phyloP scores from a whole-genome alignment of 2,329 filamentous ascomycete species.

The Helotiales sp. region DNA sequence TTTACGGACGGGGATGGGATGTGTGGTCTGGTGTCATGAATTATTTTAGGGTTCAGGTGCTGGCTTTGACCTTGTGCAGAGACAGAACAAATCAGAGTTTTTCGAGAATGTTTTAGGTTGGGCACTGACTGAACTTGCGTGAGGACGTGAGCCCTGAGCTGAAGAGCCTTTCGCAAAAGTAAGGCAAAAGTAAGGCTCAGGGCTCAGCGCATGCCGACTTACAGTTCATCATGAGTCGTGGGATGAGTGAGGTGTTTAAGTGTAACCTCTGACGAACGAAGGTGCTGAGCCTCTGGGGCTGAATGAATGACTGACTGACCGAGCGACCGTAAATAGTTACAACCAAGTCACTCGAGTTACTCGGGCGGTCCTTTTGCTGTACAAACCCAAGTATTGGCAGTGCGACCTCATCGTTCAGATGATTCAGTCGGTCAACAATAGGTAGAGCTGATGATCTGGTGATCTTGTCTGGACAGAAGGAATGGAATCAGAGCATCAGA shows the following conservation, averaged over 20 bases:
- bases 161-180: not conserved
- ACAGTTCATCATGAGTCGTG: slow-evolving; percentile 5
- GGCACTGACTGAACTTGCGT: not conserved
- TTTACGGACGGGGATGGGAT: not conserved
- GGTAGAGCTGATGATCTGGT: slow-evolving; percentile 3
- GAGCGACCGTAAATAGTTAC: not conserved
- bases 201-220: not conserved
- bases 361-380: slow-evolving; percentile 11
- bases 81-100: not conserved
- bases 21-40: not conserved
- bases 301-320: no score
- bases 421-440: no score
- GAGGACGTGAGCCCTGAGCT: not conserved
- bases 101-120: slow-evolving; percentile 3
- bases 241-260: not conserved
- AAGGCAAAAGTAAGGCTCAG: no score
- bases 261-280: slow-evolving; percentile 11
- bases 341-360: not conserved
- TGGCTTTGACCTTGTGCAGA: not conserved
- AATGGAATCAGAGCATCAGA: not conserved
- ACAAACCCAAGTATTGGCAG: slow-evolving; percentile 3
- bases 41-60: not conserved
- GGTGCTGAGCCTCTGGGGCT: slow-evolving; percentile 1
- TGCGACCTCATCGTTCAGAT: not conserved
- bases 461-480: not conserved